Evolutionary conservation across 1,284 basidiomycete genomes (phyloP), one percentile per base, ranked within the genome.

Genomic region (Pholiota adiposa): DNA sequence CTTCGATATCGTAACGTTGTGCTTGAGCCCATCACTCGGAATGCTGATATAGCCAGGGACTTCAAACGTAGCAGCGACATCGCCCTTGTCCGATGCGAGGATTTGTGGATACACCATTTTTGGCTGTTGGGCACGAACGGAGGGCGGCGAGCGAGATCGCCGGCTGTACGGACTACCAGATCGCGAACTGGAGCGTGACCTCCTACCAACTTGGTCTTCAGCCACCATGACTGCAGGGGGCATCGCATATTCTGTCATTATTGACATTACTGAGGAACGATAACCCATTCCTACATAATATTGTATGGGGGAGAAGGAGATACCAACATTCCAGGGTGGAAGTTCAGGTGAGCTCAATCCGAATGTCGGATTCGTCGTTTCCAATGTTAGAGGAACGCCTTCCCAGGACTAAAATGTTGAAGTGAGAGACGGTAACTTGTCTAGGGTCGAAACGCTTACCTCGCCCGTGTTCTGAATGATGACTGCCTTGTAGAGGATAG

Each of bases 281-380:
- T n/a, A n/a, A n/a, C n/a, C n/a, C n/a, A n/a, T n/a, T n/a, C 8
- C 19, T 33, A 11, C n/a, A 8, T 25, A 7, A 25, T 21, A 25
- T 8, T 33, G 19, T 7, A 4, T 6, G 1, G 2, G 3, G 14
- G 38, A 7, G 14, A 11, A 19, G 16, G 29, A 31, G 14, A 41
- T 25, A 12, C 27, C 40, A 16, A 58, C 18, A 19, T 51, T 44
- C 71, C 72, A 73, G 1, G 69, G 58, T 1, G 43, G 25, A n/a
- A 74, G 57, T 1, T 58, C 55, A 6, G 72, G 73, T 11, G 72
- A 49, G 18, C 29, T 55, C n/a, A 70, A 59, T 9, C 67, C 67
- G 25, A 72, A 69, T 3, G 68, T 67, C 3, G 71, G 72, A 1
- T 69, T 67, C 1, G 62, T 62, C 3, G 72, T 72, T 56, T 72